Evolutionary conservation across 192 early-diverging fungal genomes (phyloP).

Genomic region (Coemansia sp.): DNA sequence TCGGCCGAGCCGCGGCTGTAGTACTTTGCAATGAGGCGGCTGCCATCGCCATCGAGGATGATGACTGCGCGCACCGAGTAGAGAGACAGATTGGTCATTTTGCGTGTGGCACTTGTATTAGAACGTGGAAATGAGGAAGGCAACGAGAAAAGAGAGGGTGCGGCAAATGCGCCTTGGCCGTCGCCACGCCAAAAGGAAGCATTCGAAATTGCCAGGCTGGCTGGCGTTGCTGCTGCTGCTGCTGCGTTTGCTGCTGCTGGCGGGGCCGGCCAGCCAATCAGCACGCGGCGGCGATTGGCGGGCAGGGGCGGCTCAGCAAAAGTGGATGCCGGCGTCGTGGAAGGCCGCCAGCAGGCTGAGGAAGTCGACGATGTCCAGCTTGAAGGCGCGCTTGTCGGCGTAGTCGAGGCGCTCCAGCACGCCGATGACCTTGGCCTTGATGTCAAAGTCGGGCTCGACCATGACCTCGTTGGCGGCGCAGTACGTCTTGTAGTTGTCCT

Average conservation of each 20-base stretch:
- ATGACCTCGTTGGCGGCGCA: conserved; percentile 78
- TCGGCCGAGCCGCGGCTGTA: conserved; percentile 52
- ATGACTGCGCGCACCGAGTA: conserved; percentile 87
- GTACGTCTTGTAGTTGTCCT: conserved; percentile 94
- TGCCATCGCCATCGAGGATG: conserved; percentile 88
- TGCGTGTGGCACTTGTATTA: background rate
- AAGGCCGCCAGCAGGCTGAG: conserved; percentile 85
- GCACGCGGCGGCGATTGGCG: too few species aligned
- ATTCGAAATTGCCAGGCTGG: too few species aligned
- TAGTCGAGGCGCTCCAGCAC: conserved; percentile 70
- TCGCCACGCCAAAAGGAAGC: too few species aligned
- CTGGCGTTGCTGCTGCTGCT: too few species aligned
- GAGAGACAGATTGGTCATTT: conserved; percentile 77
- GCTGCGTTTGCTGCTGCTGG: too few species aligned
- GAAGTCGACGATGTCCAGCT: conserved; percentile 94
- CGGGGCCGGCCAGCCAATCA: too few species aligned
- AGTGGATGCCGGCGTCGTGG: conserved; percentile 89
- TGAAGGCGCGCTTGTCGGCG: conserved; percentile 75
- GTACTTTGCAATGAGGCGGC: conserved; percentile 92
- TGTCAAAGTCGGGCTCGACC: conserved; percentile 80
- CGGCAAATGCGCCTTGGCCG: too few species aligned
- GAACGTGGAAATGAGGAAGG: background rate
- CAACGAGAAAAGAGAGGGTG: background rate
- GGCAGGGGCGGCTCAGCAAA: too few species aligned
- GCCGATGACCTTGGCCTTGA: conserved; percentile 70